Percentiles rank a stretch among this genome's conserved stretches.
These are phyloP conservation scores for Antrodiella citrinella DNA, from an alignment of 768 basidiomycete genomes.

Conservation along the genomic window DNA sequence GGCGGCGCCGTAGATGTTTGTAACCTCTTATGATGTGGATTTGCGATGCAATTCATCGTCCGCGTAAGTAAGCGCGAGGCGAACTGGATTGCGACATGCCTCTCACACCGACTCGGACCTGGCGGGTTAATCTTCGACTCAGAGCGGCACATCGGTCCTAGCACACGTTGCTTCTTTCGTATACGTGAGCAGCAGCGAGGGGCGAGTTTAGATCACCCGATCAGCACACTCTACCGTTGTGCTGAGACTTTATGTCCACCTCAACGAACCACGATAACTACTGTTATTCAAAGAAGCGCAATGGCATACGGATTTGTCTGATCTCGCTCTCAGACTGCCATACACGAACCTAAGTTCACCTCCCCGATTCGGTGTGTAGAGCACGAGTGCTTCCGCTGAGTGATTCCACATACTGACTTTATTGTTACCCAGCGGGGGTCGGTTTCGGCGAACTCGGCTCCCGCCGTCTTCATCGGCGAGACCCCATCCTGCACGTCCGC, in stretches of 20 bases:
- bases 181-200: background rate
- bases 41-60: too few species aligned
- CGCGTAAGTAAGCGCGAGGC: too few species aligned
- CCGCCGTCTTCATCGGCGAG: background rate
- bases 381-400: background rate
- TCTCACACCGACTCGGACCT: too few species aligned
- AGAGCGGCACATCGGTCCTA: too few species aligned
- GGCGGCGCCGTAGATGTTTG: too few species aligned
- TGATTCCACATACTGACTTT: background rate
- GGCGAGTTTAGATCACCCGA: background rate
- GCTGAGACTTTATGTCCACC: background rate
- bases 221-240: background rate
- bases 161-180: background rate
- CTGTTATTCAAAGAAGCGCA: background rate
- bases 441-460: background rate
- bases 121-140: too few species aligned
- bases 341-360: background rate
- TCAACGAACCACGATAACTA: background rate
- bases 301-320: too few species aligned
- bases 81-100: too few species aligned
- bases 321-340: background rate
- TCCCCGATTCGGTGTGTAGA: background rate
- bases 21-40: too few species aligned
- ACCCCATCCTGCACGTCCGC: background rate
- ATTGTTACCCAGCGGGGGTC: background rate